Evolutionary conservation across 805 yeast species (phyloP).

Genomic region (Schwanniomyces occidentalis): DNA sequence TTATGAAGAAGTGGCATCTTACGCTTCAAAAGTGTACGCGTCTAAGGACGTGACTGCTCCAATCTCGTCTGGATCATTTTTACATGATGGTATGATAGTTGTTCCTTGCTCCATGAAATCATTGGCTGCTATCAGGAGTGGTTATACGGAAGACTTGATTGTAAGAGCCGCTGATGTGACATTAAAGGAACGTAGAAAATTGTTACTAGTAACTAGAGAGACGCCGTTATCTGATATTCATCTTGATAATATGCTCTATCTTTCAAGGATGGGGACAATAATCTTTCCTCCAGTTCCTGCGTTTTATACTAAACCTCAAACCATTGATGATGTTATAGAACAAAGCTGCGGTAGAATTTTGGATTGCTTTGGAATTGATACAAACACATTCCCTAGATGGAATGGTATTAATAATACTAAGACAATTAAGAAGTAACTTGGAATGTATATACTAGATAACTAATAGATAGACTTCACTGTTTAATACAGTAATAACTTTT

Average conservation of each 20-base stretch:
- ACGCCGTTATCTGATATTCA: conserved; percentile 28
- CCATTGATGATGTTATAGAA: conserved; percentile 22
- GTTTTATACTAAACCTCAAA: conserved; percentile 22
- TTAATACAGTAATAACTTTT: too few relatives aligned
- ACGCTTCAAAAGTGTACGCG: conserved; percentile 17
- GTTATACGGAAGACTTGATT: conserved; percentile 26
- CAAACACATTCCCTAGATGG: conserved; percentile 23
- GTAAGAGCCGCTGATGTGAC: conserved; percentile 29
- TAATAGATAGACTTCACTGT: too few relatives aligned
- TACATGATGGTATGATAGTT: conserved; percentile 29
- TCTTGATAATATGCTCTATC: conserved; percentile 23
- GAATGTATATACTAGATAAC: too few relatives aligned
- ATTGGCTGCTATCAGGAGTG: conserved; percentile 23
- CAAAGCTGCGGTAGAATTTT: conserved; percentile 23
- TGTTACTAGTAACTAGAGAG: conserved; percentile 23
- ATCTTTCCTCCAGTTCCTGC: conserved; percentile 27
- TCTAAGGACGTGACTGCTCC: conserved; percentile 25
- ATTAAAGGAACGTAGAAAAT: conserved; percentile 21
- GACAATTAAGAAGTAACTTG: too few relatives aligned
- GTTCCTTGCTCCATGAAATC: conserved; percentile 30
- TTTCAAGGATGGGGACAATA: conserved; percentile 17
- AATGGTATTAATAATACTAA: conserved; percentile 14
- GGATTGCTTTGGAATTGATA: conserved; percentile 22
- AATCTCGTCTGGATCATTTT: conserved; percentile 26
- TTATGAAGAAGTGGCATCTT: conserved; percentile 13